Conservation (phyloP, 78 protist genomes). For the Creolimax fragrantissima region DNA sequence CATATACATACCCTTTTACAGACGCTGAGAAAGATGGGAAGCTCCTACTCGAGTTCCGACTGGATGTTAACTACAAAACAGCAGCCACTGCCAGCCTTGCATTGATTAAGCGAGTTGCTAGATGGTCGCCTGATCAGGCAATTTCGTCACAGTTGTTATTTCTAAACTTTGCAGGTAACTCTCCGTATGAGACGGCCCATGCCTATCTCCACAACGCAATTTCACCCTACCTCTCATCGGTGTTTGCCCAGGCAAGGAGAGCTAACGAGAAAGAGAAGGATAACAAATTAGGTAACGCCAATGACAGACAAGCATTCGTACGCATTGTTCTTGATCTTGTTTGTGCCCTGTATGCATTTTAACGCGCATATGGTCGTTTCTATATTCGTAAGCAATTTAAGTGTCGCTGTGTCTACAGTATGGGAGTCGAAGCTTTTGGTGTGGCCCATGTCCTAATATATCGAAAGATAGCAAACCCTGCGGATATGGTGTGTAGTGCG, state of each 20-base stretch:
- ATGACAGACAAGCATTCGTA: no score
- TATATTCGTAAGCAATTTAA: no score
- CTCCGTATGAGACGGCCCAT: constrained; percentile 63
- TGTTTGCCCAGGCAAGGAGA: not conserved
- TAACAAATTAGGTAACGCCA: constrained; percentile 27
- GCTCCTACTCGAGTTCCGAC: not conserved
- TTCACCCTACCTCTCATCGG: constrained; percentile 57
- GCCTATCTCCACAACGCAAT: constrained; percentile 54
- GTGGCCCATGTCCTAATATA: no score
- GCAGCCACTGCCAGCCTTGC: not conserved
- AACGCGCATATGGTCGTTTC: no score
- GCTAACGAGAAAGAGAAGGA: constrained; percentile 28
- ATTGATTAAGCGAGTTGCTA: not conserved
- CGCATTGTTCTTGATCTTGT: no score
- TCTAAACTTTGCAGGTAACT: not conserved
- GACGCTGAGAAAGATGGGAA: no score
- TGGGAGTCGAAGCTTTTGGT: no score
- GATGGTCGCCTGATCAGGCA: not conserved
- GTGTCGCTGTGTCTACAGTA: no score
- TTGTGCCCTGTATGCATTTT: no score
- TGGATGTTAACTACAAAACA: not conserved
- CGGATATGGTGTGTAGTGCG: no score
- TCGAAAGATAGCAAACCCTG: no score
- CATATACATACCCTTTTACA: no score
- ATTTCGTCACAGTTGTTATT: not conserved